Base-by-base conservation (phyloP, 257 asterid genomes). In the Lavandula angustifolia region DNA sequence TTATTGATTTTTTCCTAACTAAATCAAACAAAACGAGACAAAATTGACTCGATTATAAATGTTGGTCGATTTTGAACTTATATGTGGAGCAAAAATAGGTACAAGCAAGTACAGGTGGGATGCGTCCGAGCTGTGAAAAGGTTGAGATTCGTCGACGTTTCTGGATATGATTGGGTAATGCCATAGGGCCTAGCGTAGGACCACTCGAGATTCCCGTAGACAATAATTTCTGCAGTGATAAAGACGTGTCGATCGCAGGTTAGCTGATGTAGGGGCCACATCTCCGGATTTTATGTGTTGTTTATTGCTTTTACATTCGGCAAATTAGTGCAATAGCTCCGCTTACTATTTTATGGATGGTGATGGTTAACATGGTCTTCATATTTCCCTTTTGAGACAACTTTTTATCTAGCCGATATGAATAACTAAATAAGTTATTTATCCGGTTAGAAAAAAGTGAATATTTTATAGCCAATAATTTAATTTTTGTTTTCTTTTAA, bases 231-330 rank as follows among this genome's bases (percentile, higher is more conserved):
- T 48, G 62, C 67, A 64, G 61, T 34, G 72, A 69, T 49, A 42
- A 59, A 22, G 69, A 64, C 76, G 57, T 60, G 48, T 42, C 72
- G 18, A 62, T 44, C 79, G 69, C 76, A 70, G 56, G 75, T 75
- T 62, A 48, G 38, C 68, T 8, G 7, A 46, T 42, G 17, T 12
- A 1, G 63, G 67, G 63, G 67, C 7, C 49, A 64, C 64, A 17
- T 38, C 7, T 31, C 11, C 5, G 13, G 32, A 18, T 7, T 64
- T n/a, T 10, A 13, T 22, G 35, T 22, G n/a, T 22, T 34, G 41
- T 31, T 54, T 54, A 5, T n/a, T 40, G 27, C 27, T 22, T 22
- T 22, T 22, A 22, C 2, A 0, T 22, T 22, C 27, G 27, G 27
- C 27, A 22, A 22, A 22, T 22, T n/a, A n/a, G n/a, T n/a, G n/a